Evolutionary conservation across 495 filamentous ascomycete species (phyloP), one percentile per base, ranked within the genome.

Genomic region (Penicillium manginii): DNA sequence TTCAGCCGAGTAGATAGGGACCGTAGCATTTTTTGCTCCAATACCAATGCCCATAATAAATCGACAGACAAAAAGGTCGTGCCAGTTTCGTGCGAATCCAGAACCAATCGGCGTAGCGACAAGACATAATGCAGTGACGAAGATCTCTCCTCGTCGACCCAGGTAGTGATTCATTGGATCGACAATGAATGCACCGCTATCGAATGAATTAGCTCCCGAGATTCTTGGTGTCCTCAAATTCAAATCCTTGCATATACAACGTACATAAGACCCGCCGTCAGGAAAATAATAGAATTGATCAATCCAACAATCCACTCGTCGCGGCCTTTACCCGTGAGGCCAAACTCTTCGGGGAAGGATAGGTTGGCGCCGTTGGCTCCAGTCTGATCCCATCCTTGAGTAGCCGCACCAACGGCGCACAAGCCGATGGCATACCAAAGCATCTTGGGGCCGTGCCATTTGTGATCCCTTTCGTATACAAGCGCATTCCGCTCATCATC

Each of bases 331-430:
- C 76, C 67, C 1, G 69, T 69, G 31, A 88, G 81, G 4, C 76
- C 76, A 49, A 89, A 84, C 22, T 79, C 81, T 17, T 66, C 26
- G 0, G 80, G 81, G 67, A 86, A 89, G 7, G 75, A 74, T 57
- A 89, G 60, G 57, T 88, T 88, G 26, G 86, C 86, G 21, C 86
- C 86, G 60, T 89, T 89, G 48, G 83, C 82, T 7, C 85, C 86
- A 4, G 86, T 87, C 63, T 89, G 85, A 70, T 88, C 86, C 86
- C 84, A 88, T 29, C 82, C 82, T 57, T 76, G 73, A 2, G 70
- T 76, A 5, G 73, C 73, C 9, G 73, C 73, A 2, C 71, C 73
- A 22, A 76, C 21, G 23, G 71, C 69, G 55, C 71, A 74, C 21
- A 74, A 55, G 15, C 49, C 55, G 26, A 76, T 70, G 4, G 70